phyloP scores from a whole-genome alignment of 306 rosid species.

The Acmispon strigosus region DNA sequence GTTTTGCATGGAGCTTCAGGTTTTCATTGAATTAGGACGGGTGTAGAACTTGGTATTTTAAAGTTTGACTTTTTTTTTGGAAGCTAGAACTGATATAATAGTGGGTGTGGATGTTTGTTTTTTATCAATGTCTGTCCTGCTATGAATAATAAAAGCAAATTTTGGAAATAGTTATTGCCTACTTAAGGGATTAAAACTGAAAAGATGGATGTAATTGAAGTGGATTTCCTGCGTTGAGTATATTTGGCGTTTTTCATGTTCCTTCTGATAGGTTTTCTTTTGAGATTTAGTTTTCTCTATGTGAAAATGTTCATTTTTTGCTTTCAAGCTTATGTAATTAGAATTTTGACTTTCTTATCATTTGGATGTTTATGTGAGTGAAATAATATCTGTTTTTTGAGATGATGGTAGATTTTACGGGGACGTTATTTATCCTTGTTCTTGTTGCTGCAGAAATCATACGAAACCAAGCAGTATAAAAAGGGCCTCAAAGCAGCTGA shows the following conservation, averaged over 20 bases:
- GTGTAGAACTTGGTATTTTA: neutral
- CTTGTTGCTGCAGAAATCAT: conserved; percentile 65
- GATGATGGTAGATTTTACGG: neutral
- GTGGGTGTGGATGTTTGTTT: neutral
- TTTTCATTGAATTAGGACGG: neutral
- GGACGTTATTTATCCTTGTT: conserved; percentile 11
- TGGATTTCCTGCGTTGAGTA: neutral
- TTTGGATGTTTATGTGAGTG: neutral
- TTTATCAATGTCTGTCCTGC: neutral
- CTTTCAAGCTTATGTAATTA: neutral
- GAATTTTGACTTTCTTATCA: neutral
- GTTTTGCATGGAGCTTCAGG: neutral
- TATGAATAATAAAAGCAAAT: neutral
- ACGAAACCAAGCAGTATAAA: conserved; percentile 96
- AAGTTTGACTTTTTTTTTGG: neutral
- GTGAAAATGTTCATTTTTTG: neutral
- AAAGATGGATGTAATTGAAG: neutral
- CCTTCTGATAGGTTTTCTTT: neutral
- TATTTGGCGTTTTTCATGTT: neutral
- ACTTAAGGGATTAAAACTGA: neutral
- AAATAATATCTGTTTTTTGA: neutral
- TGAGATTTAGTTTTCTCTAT: neutral
- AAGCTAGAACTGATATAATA: neutral
- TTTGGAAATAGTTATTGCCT: neutral
- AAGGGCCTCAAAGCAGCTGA: conserved; percentile 98